Percentiles rank a stretch among this genome's conserved stretches.
Conservation (phyloP, 768 basidiomycete genomes). For the Psilocybe cubensis region DNA sequence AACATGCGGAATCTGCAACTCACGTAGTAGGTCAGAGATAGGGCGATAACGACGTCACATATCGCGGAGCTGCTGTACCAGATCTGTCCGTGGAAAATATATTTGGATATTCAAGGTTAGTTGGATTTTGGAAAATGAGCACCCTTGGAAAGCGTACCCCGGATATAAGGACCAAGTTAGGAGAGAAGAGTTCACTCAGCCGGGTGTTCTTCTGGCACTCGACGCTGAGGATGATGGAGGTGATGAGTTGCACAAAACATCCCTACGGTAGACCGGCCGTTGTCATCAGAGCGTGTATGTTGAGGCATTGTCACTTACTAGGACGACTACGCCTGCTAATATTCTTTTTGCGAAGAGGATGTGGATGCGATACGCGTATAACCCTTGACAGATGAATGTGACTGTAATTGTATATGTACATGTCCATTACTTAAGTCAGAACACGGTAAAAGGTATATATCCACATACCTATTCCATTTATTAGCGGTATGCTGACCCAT, state of each 20-base stretch:
- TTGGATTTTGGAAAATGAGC: too few species aligned
- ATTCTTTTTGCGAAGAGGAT: neutral
- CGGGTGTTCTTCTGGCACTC: neutral
- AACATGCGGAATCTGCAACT: too few species aligned
- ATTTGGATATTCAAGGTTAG: too few species aligned
- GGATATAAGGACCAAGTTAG: neutral
- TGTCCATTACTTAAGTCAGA: too few species aligned
- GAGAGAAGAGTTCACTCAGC: neutral
- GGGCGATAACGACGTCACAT: conserved; percentile 5
- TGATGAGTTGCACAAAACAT: neutral
- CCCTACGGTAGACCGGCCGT: neutral
- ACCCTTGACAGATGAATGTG: conserved; percentile 2
- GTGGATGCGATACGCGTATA: conserved; percentile 1
- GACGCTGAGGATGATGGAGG: neutral
- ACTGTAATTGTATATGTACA: neutral
- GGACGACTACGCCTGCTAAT: neutral
- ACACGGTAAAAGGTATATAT: too few species aligned
- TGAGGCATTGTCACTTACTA: neutral
- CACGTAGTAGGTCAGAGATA: conserved; percentile 5
- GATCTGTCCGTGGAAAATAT: neutral
- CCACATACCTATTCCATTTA: conserved; percentile 8
- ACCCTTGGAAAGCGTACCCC: neutral
- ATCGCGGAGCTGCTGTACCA: conserved; percentile 5
- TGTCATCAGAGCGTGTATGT: neutral
- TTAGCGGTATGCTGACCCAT: conserved; percentile 8